These are phyloP conservation scores for Rhodomyrtus psidioides DNA, from an alignment of 441 rosid genomes.

Conservation along the genomic window DNA sequence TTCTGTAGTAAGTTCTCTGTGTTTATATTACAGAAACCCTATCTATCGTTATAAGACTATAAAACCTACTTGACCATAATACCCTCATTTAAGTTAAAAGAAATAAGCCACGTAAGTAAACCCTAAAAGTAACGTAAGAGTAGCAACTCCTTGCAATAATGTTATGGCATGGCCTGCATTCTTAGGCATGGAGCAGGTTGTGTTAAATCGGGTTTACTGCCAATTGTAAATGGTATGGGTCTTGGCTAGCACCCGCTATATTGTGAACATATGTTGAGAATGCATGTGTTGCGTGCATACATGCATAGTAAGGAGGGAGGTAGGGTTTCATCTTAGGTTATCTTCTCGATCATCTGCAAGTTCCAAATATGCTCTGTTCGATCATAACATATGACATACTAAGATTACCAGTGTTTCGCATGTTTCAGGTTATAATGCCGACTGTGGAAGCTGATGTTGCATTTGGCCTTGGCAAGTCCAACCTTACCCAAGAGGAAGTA, in stretches of 20 bases:
- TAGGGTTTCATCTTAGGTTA: neutral
- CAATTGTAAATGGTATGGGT: neutral
- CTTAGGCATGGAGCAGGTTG: neutral
- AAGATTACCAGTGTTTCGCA: neutral
- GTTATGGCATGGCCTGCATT: neutral
- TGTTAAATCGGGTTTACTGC: neutral
- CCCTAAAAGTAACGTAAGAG: too few species aligned
- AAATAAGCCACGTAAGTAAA: too few species aligned
- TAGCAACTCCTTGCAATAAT: neutral
- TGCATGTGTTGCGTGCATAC: neutral
- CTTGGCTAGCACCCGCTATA: neutral
- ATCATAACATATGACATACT: neutral
- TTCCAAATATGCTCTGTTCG: neutral
- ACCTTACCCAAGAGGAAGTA: conserved; percentile 47
- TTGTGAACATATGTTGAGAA: neutral
- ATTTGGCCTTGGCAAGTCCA: conserved; percentile 88
- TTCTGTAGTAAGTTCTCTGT: too few species aligned
- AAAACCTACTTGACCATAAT: too few species aligned
- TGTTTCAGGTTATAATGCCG: conserved; percentile 87
- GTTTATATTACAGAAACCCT: too few species aligned
- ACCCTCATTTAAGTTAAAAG: too few species aligned
- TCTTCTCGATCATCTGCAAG: neutral
- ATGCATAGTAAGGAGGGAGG: neutral
- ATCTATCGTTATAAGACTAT: too few species aligned
- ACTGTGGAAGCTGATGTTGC: conserved; percentile 94